Conservation (phyloP, 441 rosid genomes). For the Pelargonium cotyledonis region DNA sequence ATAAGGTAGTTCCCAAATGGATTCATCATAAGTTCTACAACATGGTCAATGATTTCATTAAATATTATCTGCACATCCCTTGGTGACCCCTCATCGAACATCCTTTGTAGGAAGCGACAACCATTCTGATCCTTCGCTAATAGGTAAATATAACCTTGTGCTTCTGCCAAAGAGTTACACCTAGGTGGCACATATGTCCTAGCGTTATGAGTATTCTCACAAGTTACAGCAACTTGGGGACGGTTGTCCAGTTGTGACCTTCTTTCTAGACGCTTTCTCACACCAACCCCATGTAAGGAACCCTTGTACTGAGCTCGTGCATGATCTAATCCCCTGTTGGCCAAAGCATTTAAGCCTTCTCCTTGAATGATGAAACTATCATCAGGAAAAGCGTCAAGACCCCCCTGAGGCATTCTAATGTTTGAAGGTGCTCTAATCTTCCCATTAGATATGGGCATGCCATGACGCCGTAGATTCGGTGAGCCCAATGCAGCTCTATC, state of each 20-base stretch:
- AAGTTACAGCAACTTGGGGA: slow-evolving; percentile 20
- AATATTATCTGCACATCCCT: slow-evolving; percentile 37
- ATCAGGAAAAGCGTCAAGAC: slow-evolving; percentile 21
- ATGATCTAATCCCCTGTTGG: slow-evolving; percentile 21
- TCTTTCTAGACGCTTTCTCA: slow-evolving; percentile 22
- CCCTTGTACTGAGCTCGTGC: slow-evolving; percentile 16
- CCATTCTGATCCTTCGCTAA: slow-evolving; percentile 56
- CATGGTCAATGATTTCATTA: slow-evolving; percentile 43
- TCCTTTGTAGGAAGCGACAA: slow-evolving; percentile 44
- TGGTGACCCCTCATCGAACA: slow-evolving; percentile 37
- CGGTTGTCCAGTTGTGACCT: slow-evolving; percentile 20
- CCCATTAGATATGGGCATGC: slow-evolving; percentile 25
- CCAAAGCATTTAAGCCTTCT: slow-evolving; percentile 17
- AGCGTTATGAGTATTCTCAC: slow-evolving; percentile 15
- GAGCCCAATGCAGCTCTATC: slow-evolving; percentile 19
- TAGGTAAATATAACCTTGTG: slow-evolving; percentile 33
- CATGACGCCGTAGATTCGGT: slow-evolving; percentile 17
- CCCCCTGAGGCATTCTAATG: slow-evolving; percentile 12
- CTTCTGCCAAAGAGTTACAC: slow-evolving; percentile 28
- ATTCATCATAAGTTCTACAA: slow-evolving; percentile 49
- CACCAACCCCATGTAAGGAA: slow-evolving; percentile 10
- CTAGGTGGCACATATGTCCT: slow-evolving; percentile 16
- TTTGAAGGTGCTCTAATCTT: slow-evolving; percentile 20
- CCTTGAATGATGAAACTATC: slow-evolving; percentile 28
- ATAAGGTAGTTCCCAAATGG: slow-evolving; percentile 59